Evolutionary conservation across 2,329 filamentous ascomycete genomes (phyloP).

Genomic region (Phialemonium atrogriseum): DNA sequence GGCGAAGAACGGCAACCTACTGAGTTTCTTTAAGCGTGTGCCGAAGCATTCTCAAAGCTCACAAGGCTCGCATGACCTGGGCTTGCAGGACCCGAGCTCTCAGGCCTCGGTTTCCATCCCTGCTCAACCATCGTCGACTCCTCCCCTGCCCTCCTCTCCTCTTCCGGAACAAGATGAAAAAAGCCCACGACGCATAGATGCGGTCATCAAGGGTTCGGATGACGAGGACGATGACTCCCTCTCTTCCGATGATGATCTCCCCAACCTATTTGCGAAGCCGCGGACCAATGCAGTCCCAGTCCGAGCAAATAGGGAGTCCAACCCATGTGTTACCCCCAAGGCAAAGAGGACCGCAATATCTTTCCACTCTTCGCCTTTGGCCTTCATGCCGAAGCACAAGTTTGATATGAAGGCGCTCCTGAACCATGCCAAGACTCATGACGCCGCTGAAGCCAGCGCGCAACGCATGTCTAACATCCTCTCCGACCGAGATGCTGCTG

Average conservation of each 20-base stretch:
- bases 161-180: constrained; percentile 13
- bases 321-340: constrained; percentile 32
- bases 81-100: no score
- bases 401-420: constrained; percentile 57
- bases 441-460: constrained; percentile 49
- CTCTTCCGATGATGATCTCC: constrained; percentile 43
- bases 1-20: no score
- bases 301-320: constrained; percentile 5
- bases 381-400: constrained; percentile 47
- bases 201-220: constrained; percentile 62
- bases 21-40: no score
- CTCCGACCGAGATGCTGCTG: constrained; percentile 11
- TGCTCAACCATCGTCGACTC: constrained; percentile 6
- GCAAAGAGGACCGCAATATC: constrained; percentile 36
- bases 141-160: constrained; percentile 9
- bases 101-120: no score
- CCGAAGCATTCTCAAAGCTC: no score
- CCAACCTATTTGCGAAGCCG: constrained; percentile 32
- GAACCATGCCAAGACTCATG: constrained; percentile 49
- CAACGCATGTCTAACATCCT: constrained; percentile 31
- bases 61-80: no score
- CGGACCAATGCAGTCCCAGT: constrained; percentile 2
- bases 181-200: constrained; percentile 33
- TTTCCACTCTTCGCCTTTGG: constrained; percentile 38
- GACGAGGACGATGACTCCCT: constrained; percentile 52